Evolutionary conservation across 768 basidiomycete genomes (phyloP), one percentile per base, ranked within the genome.

Genomic region (Kwoniella botswanensis): DNA sequence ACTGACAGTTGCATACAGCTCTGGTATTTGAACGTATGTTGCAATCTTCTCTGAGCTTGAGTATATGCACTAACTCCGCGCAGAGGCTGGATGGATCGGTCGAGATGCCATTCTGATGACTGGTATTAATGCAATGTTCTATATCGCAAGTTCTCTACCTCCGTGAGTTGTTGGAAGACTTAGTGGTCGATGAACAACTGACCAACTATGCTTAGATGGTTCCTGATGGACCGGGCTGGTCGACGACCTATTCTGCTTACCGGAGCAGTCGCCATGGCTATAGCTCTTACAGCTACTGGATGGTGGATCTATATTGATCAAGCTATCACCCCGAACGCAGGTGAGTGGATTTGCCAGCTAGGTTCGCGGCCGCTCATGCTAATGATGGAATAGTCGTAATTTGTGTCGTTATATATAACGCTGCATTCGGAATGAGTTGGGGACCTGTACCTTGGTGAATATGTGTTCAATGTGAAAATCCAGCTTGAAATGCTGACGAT

Each of bases 271-370:
- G 85, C 92, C 90, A 97, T 96, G 94, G 91, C 90, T 15, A 82
- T 90, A 42, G 87, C 94, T 0, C 86, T 98, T 15, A 87, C 88
- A 13, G 86, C 91, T 22, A 93, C 92, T 2, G 95, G 94, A 17
- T 94, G 90, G 89, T 97, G 92, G 90, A 92, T 97, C 88, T 92
- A 92, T 78, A 88, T 97, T 44, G 93, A 96, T 79, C 88, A 93
- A 42, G 87, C 92, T 1, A 87, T 88, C 73, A 97, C 95, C 3
- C 93, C 95, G 0, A 88, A 89, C 62, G 93, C 82, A 10, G 79
- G 80, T 77, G 54, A 58, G 76, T 73, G 11, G 22, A 5, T 13
- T 1, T n/a, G 15, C n/a, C n/a, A n/a, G n/a, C n/a, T n/a, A n/a
- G n/a, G n/a, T n/a, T n/a, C n/a, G n/a, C n/a, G n/a, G n/a, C n/a